Conservation (phyloP, 495 filamentous ascomycete genomes). For the Jackrogersella minutella region DNA sequence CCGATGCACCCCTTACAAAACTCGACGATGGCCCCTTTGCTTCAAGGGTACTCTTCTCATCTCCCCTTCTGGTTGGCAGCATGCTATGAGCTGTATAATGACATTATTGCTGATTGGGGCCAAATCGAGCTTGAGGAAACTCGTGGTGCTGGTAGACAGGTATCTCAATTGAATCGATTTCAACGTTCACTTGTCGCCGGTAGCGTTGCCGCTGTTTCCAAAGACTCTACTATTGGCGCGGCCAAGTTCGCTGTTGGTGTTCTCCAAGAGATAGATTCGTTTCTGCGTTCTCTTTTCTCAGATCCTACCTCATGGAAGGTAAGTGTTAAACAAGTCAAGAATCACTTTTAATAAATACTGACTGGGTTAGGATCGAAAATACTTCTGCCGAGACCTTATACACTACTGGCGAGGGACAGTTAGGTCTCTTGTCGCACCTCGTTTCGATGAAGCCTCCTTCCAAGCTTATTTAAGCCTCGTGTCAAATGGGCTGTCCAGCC, state of each 20-base stretch:
- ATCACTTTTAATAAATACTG: conserved; percentile 9
- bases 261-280: conserved; percentile 45
- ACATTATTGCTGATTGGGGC: conserved; percentile 47
- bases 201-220: conserved; percentile 65
- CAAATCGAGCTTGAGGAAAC: conserved; percentile 45
- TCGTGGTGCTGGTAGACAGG: conserved; percentile 55
- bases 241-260: conserved; percentile 51
- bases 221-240: conserved; percentile 67
- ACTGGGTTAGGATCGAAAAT: conserved; percentile 38
- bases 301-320: conserved; percentile 43
- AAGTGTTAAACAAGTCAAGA: conserved; percentile 23
- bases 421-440: conserved; percentile 48
- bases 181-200: conserved; percentile 70
- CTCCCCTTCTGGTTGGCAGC: conserved; percentile 54
- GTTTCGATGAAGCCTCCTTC: conserved; percentile 63
- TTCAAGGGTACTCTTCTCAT: conserved; percentile 43
- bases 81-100: conserved; percentile 61
- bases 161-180: conserved; percentile 71
- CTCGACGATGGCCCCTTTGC: conserved; percentile 57
- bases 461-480: conserved; percentile 59
- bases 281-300: conserved; percentile 41
- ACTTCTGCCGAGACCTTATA: conserved; percentile 48
- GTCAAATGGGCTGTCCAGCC: conserved; percentile 42
- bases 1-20: conserved; percentile 72
- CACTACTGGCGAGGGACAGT: conserved; percentile 68